A percentile compares a stretch with the other conserved stretches of the same genome.
These are phyloP conservation scores for Colletotrichum endophyticum DNA, from an alignment of 2,329 filamentous ascomycete genomes.

Conservation along the genomic window DNA sequence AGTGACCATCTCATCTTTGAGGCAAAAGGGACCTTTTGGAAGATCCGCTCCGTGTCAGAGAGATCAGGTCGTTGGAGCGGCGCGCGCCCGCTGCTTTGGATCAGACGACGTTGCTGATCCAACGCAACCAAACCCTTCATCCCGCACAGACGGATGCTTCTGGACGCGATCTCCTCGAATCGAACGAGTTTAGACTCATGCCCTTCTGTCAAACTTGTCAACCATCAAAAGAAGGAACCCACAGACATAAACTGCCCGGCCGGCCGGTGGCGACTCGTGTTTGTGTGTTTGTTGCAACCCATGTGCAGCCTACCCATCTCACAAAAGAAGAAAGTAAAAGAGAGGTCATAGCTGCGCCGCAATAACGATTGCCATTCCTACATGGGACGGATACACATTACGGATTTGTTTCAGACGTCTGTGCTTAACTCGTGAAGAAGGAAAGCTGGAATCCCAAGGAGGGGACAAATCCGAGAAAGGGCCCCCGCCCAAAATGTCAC, in stretches of 20 bases:
- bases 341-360: not conserved
- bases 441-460: not conserved
- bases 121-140: not conserved
- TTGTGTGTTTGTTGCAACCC: not conserved
- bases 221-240: not conserved
- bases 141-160: slow-evolving; percentile 1
- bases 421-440: not conserved
- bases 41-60: slow-evolving; percentile 2
- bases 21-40: not conserved
- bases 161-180: not conserved
- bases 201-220: slow-evolving; percentile 2
- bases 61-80: not conserved
- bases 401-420: not conserved
- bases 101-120: slow-evolving; percentile 18
- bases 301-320: not conserved
- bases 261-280: not conserved
- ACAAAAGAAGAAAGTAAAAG: not conserved
- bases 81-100: not conserved
- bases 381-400: slow-evolving; percentile 2
- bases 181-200: not conserved
- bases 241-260: not conserved
- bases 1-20: not conserved
- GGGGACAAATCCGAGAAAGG: not conserved
- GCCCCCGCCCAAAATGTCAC: slow-evolving; percentile 1
- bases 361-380: not conserved